Evolutionary conservation across 208 protist species (phyloP).

Genomic region (Plasmodiophora brassicae): DNA sequence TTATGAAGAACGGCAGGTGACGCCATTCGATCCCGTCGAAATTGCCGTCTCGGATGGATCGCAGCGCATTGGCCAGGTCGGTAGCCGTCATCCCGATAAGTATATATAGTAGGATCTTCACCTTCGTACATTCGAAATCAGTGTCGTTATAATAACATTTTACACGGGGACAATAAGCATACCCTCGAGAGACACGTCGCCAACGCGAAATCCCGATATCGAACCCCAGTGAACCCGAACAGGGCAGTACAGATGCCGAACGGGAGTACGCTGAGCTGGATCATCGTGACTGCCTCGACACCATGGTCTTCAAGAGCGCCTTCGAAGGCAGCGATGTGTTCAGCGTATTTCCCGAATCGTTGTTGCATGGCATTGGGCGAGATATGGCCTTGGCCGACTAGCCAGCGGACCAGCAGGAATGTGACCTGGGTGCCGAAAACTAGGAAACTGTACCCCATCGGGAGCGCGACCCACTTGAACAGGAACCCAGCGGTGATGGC

Average conservation of each 20-base stretch:
- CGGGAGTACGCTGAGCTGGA: conserved; percentile 1
- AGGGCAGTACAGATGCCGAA: not conserved
- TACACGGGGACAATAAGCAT: too few species aligned
- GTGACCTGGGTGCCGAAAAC: not conserved
- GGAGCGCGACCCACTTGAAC: not conserved
- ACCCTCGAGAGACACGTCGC: too few species aligned
- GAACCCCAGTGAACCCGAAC: not conserved
- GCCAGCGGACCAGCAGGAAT: not conserved
- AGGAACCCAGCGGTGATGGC: not conserved
- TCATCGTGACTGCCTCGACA: not conserved
- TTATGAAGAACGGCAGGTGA: too few species aligned
- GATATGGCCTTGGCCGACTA: not conserved
- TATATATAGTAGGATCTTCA: too few species aligned
- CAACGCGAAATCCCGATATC: not conserved
- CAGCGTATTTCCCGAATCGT: not conserved
- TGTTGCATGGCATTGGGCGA: not conserved
- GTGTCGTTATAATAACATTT: too few species aligned
- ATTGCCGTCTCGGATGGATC: too few species aligned
- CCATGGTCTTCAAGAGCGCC: not conserved
- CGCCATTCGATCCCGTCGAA: too few species aligned
- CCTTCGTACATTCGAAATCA: too few species aligned
- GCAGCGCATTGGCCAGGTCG: too few species aligned
- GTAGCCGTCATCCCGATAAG: too few species aligned
- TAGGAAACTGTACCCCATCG: not conserved
- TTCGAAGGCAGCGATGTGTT: not conserved